Percentiles rank a stretch among this genome's conserved stretches.
Evolutionary conservation across 2,329 filamentous ascomycete species (phyloP).

Genomic region (Tolypocladium tundrense): DNA sequence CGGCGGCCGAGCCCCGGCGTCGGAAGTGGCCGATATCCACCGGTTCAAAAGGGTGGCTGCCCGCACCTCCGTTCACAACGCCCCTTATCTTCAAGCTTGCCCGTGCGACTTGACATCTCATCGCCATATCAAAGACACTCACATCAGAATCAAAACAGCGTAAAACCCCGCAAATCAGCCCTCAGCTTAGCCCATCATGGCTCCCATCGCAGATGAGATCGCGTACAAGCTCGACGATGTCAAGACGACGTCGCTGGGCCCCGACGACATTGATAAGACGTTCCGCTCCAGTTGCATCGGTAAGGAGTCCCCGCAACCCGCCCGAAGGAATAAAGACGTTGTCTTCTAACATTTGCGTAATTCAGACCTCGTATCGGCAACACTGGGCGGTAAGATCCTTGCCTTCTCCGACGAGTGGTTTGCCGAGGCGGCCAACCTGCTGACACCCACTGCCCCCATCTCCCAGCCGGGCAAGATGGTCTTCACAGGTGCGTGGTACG

Average conservation of each 20-base stretch:
- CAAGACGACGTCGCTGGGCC: slow-evolving; percentile 34
- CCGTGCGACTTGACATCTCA: neutral
- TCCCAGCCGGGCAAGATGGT: slow-evolving; percentile 58
- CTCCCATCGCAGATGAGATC: slow-evolving; percentile 30
- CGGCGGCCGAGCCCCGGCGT: neutral
- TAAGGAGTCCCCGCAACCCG: slow-evolving; percentile 21
- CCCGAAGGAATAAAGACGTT: neutral
- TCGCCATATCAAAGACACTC: neutral
- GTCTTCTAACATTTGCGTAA: neutral
- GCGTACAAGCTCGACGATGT: slow-evolving; percentile 48
- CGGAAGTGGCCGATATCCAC: slow-evolving; percentile 5
- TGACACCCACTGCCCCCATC: slow-evolving; percentile 54
- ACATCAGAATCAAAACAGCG: neutral
- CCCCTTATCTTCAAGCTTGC: neutral
- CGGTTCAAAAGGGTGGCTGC: neutral
- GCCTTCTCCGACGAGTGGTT: slow-evolving; percentile 62
- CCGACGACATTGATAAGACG: slow-evolving; percentile 48
- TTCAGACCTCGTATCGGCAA: slow-evolving; percentile 49
- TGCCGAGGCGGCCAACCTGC: slow-evolving; percentile 52
- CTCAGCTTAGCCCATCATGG: slow-evolving; percentile 15
- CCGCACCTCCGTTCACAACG: neutral
- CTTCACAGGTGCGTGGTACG: slow-evolving; percentile 59
- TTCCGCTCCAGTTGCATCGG: slow-evolving; percentile 54
- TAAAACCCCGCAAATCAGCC: neutral
- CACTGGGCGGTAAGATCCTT: slow-evolving; percentile 52